Evolutionary conservation across 305 asterid species (phyloP), one percentile per base, ranked within the genome.

Genomic region (Fraxinus latifolia): DNA sequence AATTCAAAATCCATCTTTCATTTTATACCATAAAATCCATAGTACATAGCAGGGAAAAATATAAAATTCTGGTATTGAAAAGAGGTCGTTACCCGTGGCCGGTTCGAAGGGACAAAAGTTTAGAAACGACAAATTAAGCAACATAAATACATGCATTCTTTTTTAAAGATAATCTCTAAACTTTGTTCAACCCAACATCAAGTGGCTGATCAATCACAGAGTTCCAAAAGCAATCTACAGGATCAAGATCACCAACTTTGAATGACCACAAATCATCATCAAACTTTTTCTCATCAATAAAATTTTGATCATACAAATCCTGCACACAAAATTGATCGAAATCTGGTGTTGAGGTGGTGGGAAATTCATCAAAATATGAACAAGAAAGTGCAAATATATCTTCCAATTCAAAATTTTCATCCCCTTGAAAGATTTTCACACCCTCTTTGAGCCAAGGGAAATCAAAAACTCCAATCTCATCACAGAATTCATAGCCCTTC

Each of bases 401-500:
- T 1, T 85, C 90, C 27, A 55, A 67, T 39, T 81, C 85, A 11
- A 87, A 75, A 74, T 74, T 82, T 37, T 80, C 90, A 5, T 84
- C 87, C n/a, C 50, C 84, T 78, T 67, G 79, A 42, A 84, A 85
- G 27, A 80, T 32, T 14, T 70, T 70, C 14, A 58, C 77, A 47
- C 90, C 89, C 21, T 89, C 89, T 74, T 88, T 87, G 12, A 89
- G 87, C 95, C 95, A 91, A 3, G 95, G 95, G 23, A 91, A 91
- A 72, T 88, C 95, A 67, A 91, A 91, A 68, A 91, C 88, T 44
- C 93, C 90, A 71, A 37, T 2, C n/a, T 83, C 79, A 31, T 81
- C 86, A 15, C 81, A 53, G 5, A 47, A 19, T 68, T 74, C 75
- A n/a, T 29, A 32, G 23, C 81, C 55, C 37, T 81, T 39, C 1